These are phyloP conservation scores for Suhomyces xylopsoci DNA, from an alignment of 805 yeast genomes.

Conservation along the genomic window DNA sequence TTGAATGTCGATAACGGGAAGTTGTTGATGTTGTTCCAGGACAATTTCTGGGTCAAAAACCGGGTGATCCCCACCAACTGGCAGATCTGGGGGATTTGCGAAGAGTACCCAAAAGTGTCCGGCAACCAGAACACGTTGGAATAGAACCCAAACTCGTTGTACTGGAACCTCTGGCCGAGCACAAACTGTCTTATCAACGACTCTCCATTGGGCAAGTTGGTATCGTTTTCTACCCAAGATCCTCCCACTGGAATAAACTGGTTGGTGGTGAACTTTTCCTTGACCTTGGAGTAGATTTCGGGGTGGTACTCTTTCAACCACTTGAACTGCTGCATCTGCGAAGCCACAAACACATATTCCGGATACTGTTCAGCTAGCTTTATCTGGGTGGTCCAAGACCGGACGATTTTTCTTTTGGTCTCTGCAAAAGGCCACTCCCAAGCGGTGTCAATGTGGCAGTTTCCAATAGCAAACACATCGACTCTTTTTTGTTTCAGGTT, in stretches of 20 bases:
- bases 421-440: slow-evolving; percentile 99
- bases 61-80: slow-evolving; percentile 80
- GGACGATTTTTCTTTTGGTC: slow-evolving; percentile 84
- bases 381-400: slow-evolving; percentile 94
- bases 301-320: slow-evolving; percentile 92
- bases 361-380: slow-evolving; percentile 83
- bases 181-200: slow-evolving; percentile 84
- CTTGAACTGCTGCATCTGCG: slow-evolving; percentile 93
- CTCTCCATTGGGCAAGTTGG: slow-evolving; percentile 94
- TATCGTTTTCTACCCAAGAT: slow-evolving; percentile 97
- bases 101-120: slow-evolving; percentile 94
- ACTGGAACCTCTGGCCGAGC: slow-evolving; percentile 84
- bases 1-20: slow-evolving; percentile 91
- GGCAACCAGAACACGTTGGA: slow-evolving; percentile 91
- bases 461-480: slow-evolving; percentile 83
- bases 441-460: slow-evolving; percentile 97
- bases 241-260: slow-evolving; percentile 93
- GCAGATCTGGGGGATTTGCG: slow-evolving; percentile 92
- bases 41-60: slow-evolving; percentile 87
- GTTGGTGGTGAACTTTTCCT: slow-evolving; percentile 64
- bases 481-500: slow-evolving; percentile 32
- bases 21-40: slow-evolving; percentile 92
- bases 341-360: slow-evolving; percentile 90
- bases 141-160: slow-evolving; percentile 72
- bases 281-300: slow-evolving; percentile 59